A percentile compares a stretch with the other conserved stretches of the same genome.
These are phyloP conservation scores for Teratosphaeria pseudoeucalypti DNA, from an alignment of 2,329 filamentous ascomycete species.

Conservation along the genomic window DNA sequence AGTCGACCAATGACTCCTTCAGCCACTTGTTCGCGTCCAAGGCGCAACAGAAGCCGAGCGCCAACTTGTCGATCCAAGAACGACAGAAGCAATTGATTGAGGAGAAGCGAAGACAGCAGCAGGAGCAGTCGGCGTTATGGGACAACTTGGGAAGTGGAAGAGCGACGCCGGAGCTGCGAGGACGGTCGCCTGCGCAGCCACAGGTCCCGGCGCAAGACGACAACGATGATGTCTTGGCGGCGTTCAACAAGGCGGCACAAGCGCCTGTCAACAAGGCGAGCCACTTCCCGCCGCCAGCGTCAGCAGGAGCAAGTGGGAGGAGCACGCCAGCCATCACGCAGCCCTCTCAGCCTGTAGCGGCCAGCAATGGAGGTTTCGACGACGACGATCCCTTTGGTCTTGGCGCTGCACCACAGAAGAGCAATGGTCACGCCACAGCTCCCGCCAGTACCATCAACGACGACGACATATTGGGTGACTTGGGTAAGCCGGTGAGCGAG, in stretches of 20 bases:
- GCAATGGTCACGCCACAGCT: constrained; percentile 14
- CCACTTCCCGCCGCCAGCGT: constrained; percentile 42
- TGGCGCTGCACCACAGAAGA: constrained; percentile 26
- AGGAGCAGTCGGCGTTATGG: constrained; percentile 58
- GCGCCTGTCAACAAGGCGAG: constrained; percentile 51
- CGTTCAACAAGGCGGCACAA: constrained; percentile 44
- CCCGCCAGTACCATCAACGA: constrained; percentile 6
- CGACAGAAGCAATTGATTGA: constrained; percentile 63
- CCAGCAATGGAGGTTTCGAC: constrained; percentile 22
- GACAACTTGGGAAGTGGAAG: constrained; percentile 60
- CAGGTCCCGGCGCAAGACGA: constrained; percentile 25
- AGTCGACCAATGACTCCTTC: constrained; percentile 59
- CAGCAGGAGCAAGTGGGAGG: constrained; percentile 27
- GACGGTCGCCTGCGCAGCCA: constrained; percentile 11
- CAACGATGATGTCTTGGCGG: constrained; percentile 43
- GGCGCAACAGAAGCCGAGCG: constrained; percentile 44
- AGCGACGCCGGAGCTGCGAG: constrained; percentile 28
- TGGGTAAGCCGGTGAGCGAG: constrained; percentile 49
- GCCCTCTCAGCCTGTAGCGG: not conserved
- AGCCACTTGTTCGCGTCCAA: constrained; percentile 62
- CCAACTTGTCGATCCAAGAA: constrained; percentile 59
- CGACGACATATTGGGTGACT: constrained; percentile 48
- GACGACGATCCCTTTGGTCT: constrained; percentile 86
- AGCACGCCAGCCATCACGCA: constrained; percentile 26
- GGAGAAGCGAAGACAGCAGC: constrained; percentile 66